Evolutionary conservation across 2,329 filamentous ascomycete species (phyloP).

Genomic region (Aspergillus novofumigatus): DNA sequence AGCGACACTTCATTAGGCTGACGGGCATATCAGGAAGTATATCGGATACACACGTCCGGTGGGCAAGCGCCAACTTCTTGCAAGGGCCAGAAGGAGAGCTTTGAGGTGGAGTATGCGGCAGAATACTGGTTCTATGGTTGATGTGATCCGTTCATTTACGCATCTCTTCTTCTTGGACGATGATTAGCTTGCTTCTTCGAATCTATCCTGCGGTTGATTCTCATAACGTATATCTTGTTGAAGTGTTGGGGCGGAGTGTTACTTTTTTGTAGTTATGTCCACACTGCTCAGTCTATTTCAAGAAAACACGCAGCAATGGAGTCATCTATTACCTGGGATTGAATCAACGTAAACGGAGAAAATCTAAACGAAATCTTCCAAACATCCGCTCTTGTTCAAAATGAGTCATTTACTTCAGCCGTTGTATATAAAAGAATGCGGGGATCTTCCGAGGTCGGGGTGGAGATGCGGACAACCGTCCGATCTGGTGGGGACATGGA

Average conservation of each 20-base stretch:
- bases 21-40: conserved; percentile 33
- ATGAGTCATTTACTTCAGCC: not conserved
- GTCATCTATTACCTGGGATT: not conserved
- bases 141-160: not conserved
- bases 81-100: conserved; percentile 22
- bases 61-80: conserved; percentile 35
- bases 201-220: not conserved
- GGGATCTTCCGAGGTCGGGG: not conserved
- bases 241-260: not conserved
- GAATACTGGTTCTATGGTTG: conserved; percentile 43
- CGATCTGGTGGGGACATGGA: not conserved
- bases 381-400: not conserved
- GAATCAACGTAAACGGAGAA: not conserved
- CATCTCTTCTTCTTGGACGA: not conserved
- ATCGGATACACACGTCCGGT: conserved; percentile 37
- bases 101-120: conserved; percentile 38
- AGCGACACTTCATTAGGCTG: conserved; percentile 2
- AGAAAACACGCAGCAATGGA: not conserved
- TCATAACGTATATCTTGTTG: not conserved
- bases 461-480: not conserved
- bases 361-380: not conserved
- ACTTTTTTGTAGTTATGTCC: not conserved
- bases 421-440: not conserved
- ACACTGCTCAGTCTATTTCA: not conserved
- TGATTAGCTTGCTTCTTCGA: not conserved